Evolutionary conservation across 805 yeast genomes (phyloP), one percentile per base, ranked within the genome.

Genomic region (Saccharomyces kudriavzevii): DNA sequence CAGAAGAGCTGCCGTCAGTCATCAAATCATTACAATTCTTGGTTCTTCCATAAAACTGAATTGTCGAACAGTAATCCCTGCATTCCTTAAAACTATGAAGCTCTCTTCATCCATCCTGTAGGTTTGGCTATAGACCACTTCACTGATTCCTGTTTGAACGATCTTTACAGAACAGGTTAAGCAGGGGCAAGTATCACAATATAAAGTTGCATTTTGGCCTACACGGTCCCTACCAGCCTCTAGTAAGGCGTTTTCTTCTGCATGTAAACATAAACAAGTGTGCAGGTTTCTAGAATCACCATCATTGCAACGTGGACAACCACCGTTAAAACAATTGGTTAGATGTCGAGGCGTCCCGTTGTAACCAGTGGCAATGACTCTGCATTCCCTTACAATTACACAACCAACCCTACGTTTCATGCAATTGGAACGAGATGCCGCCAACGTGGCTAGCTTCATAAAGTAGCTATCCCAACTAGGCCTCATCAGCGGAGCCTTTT

Each of bases 401-500:
- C 98, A 92, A 0, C 99, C 99, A 2, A 94, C 99, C 51, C 96
- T 77, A 55, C 99, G 75, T 69, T 94, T 94, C 98, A 94, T 94
- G 73, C 99, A 94, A 61, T 94, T 94, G 27, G 96, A 85, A 59
- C 99, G 75, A 48, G 84, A 74, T 0, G 99, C 96, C 0, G 99
- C 99, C 63, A 94, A 76, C 59, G 89, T 90, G 0, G 99, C 97
- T 55, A 94, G 71, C 46, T 83, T 76, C 99, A 94, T 94, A 70
- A 94, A 94, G 67, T 94, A 94, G 1, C 92, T 80, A 67, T 94
- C 99, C 99, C 99, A 94, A 3, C 84, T 80, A 1, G 99, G 99
- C 53, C 99, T 61, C 51, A 59, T 61, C 45, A 67, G 74, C 27
- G 66, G 72, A 52, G 50, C 56, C n/a, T 58, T 35, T 35, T 60